A percentile compares a stretch with the other conserved stretches of the same genome.
phyloP scores from a whole-genome alignment of 2,329 filamentous ascomycete genomes.

The Sporothrix schenckii region DNA sequence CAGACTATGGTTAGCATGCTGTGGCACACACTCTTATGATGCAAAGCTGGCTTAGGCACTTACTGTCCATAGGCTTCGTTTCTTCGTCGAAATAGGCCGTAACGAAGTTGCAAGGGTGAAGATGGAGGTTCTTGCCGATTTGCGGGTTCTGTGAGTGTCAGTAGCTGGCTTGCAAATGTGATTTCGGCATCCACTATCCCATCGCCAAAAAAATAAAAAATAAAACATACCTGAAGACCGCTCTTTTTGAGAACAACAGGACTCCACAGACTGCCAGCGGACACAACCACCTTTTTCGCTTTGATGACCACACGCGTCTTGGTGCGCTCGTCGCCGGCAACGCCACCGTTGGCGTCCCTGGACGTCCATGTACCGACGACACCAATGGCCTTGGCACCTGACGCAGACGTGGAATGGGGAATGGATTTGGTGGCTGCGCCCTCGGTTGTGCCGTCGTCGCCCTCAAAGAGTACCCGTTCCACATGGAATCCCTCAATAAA shows the following conservation, averaged over 20 bases:
- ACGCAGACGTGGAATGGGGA: background rate
- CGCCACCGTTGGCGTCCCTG: slow-evolving; percentile 63
- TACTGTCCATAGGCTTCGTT: slow-evolving; percentile 67
- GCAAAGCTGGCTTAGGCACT: slow-evolving; percentile 16
- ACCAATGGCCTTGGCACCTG: slow-evolving; percentile 58
- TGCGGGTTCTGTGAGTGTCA: slow-evolving; percentile 63
- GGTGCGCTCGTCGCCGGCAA: slow-evolving; percentile 56
- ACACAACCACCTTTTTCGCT: slow-evolving; percentile 79
- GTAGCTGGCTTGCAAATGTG: background rate
- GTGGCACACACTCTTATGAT: background rate
- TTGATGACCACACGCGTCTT: slow-evolving; percentile 69
- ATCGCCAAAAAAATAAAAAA: background rate
- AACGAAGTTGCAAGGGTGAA: slow-evolving; percentile 72
- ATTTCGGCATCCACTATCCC: background rate
- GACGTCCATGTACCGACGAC: slow-evolving; percentile 76
- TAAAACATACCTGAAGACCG: slow-evolving; percentile 64
- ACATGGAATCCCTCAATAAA: slow-evolving; percentile 84
- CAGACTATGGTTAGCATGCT: background rate
- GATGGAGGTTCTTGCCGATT: slow-evolving; percentile 77
- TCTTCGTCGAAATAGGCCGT: slow-evolving; percentile 69
- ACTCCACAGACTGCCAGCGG: slow-evolving; percentile 74
- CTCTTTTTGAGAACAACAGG: slow-evolving; percentile 77
- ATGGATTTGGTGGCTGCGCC: slow-evolving; percentile 6
- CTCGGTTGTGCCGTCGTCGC: slow-evolving; percentile 43
- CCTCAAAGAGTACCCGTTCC: slow-evolving; percentile 70